Percentiles rank a stretch among this genome's conserved stretches.
Evolutionary conservation across 23 red algal genomes (phyloP).

Genomic region (Cyanidiococcus yangmingshanensis): DNA sequence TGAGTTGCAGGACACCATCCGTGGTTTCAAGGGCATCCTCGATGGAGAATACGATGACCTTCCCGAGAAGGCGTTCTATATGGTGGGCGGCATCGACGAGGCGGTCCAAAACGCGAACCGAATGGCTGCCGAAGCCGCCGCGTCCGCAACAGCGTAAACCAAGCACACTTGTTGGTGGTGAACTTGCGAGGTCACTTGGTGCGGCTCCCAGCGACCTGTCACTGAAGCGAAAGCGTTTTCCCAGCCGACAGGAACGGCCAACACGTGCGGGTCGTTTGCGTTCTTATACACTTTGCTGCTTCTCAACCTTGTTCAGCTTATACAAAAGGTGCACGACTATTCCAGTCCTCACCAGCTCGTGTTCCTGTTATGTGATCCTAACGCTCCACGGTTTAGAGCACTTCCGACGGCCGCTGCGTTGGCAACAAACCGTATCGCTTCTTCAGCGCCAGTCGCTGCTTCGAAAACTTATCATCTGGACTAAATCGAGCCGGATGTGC

Average conservation of each 20-base stretch:
- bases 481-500: conserved; percentile 59
- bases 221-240: no score
- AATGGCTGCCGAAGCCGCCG: conserved; percentile 89
- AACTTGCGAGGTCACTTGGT: no score
- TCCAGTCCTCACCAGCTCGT: no score
- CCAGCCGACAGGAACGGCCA: no score
- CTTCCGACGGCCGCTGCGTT: not conserved
- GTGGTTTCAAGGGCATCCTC: conserved; percentile 89
- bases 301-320: no score
- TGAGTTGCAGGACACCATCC: conserved; percentile 85
- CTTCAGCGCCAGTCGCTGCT: conserved; percentile 61
- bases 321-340: no score
- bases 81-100: conserved; percentile 95
- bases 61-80: conserved; percentile 96
- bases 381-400: conserved; percentile 9
- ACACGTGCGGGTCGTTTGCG: no score
- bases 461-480: conserved; percentile 74
- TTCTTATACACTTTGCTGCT: no score
- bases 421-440: conserved; percentile 63
- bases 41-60: conserved; percentile 89
- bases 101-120: conserved; percentile 67
- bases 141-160: conserved; percentile 18
- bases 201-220: no score
- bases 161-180: no score
- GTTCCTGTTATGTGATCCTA: no score